Evolutionary conservation across 345 rosid genomes (phyloP), one percentile per base, ranked within the genome.

Genomic region (Mallotus nudiflorus): DNA sequence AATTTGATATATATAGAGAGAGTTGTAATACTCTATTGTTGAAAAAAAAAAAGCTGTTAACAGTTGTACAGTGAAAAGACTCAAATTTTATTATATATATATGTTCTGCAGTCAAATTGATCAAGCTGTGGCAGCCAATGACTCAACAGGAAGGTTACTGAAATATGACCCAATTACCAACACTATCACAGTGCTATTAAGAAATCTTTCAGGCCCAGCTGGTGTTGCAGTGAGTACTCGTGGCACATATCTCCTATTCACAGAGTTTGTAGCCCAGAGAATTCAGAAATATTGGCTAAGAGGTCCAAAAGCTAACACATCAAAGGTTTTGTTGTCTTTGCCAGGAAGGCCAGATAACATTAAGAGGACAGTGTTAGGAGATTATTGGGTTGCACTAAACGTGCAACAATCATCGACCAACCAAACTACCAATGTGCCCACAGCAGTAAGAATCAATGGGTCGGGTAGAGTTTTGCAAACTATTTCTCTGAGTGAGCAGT

Each of bases 301-400:
- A 14, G 64, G 68, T 33, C 51, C 54, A 1, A 71, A 39, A 51
- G 75, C 75, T 8, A 53, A 44, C 33, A 42, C 45, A 40, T 12
- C 63, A 15, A 54, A 71, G 27, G 44, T 29, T 53, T 7, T 71
- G 7, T 9, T 57, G 4, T 42, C n/a, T 3, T 63, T 71, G n/a
- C 22, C 2, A 5, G 74, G 74, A 9, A 51, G 28, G 22, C 69
- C 69, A 11, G 62, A 71, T 10, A 71, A 71, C 44, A 63, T 71
- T 20, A 63, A 31, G 35, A 72, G 64, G 64, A 54, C 22, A 4
- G 6, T 19, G 5, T 4, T 1, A 1, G 65, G 70, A 11, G 39
- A 72, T 6, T 65, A 22, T 46, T 72, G 76, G 76, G 48, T 72
- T 2, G 76, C 55, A n/a, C 29, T 56, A 8, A 13, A 63, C n/a